Percentiles rank a stretch among this genome's conserved stretches.
These are phyloP conservation scores for Pichia cactophila DNA, from an alignment of 1,139 yeast species.

Conservation along the genomic window DNA sequence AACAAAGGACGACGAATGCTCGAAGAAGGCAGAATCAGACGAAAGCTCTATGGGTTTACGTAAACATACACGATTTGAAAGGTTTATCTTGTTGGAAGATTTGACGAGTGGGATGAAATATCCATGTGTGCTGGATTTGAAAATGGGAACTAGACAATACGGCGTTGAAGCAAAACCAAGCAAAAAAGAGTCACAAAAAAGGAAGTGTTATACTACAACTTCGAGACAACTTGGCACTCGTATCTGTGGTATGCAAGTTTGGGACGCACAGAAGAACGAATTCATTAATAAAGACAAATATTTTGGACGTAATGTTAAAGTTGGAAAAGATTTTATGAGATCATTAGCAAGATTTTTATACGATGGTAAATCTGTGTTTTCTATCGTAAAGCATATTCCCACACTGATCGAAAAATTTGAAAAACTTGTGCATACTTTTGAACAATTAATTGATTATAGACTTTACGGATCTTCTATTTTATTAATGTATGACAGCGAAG, in stretches of 20 bases:
- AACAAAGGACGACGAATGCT: no score
- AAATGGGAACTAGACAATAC: slow-evolving; percentile 98
- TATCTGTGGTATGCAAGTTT: slow-evolving; percentile 90
- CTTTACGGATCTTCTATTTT: slow-evolving; percentile 87
- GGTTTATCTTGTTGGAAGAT: slow-evolving; percentile 87
- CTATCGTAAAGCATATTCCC: slow-evolving; percentile 66
- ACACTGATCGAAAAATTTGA: slow-evolving; percentile 51
- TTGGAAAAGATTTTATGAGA: slow-evolving; percentile 72
- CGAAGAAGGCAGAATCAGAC: background rate
- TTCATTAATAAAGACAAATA: slow-evolving; percentile 79
- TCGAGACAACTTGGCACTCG: slow-evolving; percentile 80
- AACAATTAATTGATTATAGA: slow-evolving; percentile 65
- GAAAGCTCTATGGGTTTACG: slow-evolving; percentile 6
- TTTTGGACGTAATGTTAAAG: slow-evolving; percentile 71
- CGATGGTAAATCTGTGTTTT: slow-evolving; percentile 54
- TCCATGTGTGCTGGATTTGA: slow-evolving; percentile 90
- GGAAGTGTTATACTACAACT: slow-evolving; percentile 77
- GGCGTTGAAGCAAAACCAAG: slow-evolving; percentile 80
- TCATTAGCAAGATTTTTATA: slow-evolving; percentile 71
- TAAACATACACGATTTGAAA: slow-evolving; percentile 49
- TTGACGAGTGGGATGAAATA: slow-evolving; percentile 70
- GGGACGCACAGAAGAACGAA: slow-evolving; percentile 43
- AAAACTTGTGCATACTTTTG: slow-evolving; percentile 49
- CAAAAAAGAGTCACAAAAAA: slow-evolving; percentile 73
- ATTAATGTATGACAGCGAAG: slow-evolving; percentile 68